phyloP scores from a whole-genome alignment of 208 protist genomes.

The Leishmania braziliensis region DNA sequence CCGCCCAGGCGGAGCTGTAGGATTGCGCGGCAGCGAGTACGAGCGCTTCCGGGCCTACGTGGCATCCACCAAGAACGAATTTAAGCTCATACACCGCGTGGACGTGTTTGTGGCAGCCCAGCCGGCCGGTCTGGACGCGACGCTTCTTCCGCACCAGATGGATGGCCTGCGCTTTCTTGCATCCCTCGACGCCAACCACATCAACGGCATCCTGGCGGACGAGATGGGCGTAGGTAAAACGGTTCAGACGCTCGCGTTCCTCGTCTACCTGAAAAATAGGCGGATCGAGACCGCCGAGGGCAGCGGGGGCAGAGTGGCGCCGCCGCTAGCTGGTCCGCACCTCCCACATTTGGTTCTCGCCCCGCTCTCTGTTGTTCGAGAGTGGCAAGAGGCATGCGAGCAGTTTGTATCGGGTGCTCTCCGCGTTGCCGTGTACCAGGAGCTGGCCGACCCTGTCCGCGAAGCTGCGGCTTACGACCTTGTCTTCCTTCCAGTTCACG shows the following conservation, averaged over 20 bases:
- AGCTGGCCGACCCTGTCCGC: constrained; percentile 29
- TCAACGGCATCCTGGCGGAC: constrained; percentile 97
- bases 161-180: constrained; percentile 95
- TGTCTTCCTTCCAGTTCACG: constrained; percentile 54
- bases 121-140: constrained; percentile 45
- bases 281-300: not conserved
- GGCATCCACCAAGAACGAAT: constrained; percentile 45
- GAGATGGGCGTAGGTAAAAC: constrained; percentile 97
- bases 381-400: constrained; percentile 94
- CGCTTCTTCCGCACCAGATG: constrained; percentile 96
- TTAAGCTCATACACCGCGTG: constrained; percentile 50
- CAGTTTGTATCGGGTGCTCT: constrained; percentile 80
- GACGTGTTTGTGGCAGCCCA: constrained; percentile 42
- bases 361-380: constrained; percentile 84
- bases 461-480: constrained; percentile 46
- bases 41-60: constrained; percentile 62
- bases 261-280: constrained; percentile 57
- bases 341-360: constrained; percentile 93
- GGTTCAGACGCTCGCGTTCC: constrained; percentile 90
- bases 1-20: not conserved
- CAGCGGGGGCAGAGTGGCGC: not conserved
- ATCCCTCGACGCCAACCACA: constrained; percentile 70
- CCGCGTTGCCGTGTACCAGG: constrained; percentile 36
- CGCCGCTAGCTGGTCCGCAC: not conserved
- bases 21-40: constrained; percentile 18